Evolutionary conservation across 257 asterid species (phyloP).

Genomic region (Verbascum thapsus): DNA sequence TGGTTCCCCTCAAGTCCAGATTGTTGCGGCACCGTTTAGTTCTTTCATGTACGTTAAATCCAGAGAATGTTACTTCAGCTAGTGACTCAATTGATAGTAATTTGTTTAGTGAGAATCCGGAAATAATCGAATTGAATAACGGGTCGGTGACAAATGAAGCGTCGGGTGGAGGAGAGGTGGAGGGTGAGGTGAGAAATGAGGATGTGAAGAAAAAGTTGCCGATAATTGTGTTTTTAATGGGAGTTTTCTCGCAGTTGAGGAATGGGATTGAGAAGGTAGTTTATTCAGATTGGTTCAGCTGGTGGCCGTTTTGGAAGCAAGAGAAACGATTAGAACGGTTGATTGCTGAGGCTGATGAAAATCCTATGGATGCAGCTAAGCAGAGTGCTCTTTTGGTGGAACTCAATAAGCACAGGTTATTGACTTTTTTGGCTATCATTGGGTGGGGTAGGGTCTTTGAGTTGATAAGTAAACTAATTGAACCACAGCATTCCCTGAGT

Average conservation of each 20-base stretch:
- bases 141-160: slow-evolving; percentile 35
- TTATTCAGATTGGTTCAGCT: slow-evolving; percentile 65
- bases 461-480: background rate
- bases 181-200: slow-evolving; percentile 36
- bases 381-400: slow-evolving; percentile 76
- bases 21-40: slow-evolving; percentile 46
- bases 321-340: slow-evolving; percentile 77
- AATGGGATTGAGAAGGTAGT: slow-evolving; percentile 54
- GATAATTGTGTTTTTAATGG: slow-evolving; percentile 60
- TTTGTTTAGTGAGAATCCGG: slow-evolving; percentile 32
- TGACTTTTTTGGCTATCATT: slow-evolving; percentile 7
- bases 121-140: slow-evolving; percentile 26
- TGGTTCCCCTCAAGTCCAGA: slow-evolving; percentile 37
- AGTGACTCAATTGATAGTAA: slow-evolving; percentile 32
- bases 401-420: slow-evolving; percentile 85
- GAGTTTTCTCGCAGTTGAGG: slow-evolving; percentile 54
- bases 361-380: slow-evolving; percentile 72
- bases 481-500: slow-evolving; percentile 4
- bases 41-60: slow-evolving; percentile 52
- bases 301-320: slow-evolving; percentile 87
- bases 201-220: slow-evolving; percentile 55
- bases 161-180: slow-evolving; percentile 30
- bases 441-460: background rate
- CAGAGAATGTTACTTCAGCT: slow-evolving; percentile 43
- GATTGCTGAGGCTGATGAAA: slow-evolving; percentile 80